These are phyloP conservation scores for Phytophthora syringae DNA, from an alignment of 352 stramenopile genomes.

Conservation along the genomic window DNA sequence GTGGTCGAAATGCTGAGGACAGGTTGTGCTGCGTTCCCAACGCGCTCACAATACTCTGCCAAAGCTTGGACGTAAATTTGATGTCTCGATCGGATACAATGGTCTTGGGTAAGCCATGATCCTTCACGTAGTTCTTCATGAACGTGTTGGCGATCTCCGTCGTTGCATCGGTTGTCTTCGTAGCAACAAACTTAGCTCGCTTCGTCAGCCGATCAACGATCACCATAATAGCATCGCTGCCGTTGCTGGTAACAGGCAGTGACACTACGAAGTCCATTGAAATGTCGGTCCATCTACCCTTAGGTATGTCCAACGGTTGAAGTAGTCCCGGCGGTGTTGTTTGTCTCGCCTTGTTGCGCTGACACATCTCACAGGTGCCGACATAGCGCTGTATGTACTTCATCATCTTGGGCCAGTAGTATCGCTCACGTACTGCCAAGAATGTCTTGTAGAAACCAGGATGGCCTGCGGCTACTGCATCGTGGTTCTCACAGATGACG, in stretches of 20 bases:
- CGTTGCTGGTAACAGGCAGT: not conserved
- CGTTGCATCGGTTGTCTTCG: too few species aligned
- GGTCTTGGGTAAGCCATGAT: too few species aligned
- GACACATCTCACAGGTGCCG: slow-evolving; percentile 25
- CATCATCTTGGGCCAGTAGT: slow-evolving; percentile 9
- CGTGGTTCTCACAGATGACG: slow-evolving; percentile 24
- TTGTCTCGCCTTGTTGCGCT: slow-evolving; percentile 31
- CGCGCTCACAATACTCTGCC: too few species aligned
- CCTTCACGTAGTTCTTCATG: too few species aligned
- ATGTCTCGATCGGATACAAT: too few species aligned
- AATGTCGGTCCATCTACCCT: too few species aligned
- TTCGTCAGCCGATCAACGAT: slow-evolving; percentile 20
- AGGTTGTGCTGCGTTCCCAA: too few species aligned
- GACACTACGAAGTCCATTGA: slow-evolving; percentile 22
- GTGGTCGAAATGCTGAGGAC: too few species aligned
- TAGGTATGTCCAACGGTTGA: slow-evolving; percentile 13
- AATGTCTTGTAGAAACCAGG: slow-evolving; percentile 3
- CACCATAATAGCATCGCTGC: slow-evolving; percentile 14
- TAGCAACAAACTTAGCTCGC: slow-evolving; percentile 18
- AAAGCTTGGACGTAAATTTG: too few species aligned
- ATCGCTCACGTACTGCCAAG: too few species aligned
- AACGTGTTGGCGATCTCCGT: too few species aligned
- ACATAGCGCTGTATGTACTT: slow-evolving; percentile 36
- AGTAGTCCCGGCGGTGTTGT: slow-evolving; percentile 15
- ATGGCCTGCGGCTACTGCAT: slow-evolving; percentile 5